phyloP scores from a whole-genome alignment of 257 asterid genomes.

The Osmanthus fragrans region DNA sequence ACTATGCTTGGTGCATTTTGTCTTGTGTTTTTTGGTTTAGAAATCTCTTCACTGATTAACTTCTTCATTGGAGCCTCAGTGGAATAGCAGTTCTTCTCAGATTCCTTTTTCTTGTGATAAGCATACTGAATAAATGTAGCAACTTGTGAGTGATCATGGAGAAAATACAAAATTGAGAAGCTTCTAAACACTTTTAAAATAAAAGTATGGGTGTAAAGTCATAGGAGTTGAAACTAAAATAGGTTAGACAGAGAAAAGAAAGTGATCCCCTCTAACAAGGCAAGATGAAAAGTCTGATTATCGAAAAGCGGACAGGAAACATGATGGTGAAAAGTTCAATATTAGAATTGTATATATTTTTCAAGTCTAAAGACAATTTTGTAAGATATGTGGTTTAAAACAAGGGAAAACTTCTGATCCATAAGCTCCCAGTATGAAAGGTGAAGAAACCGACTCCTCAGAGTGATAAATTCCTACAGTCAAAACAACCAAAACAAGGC shows the following conservation, averaged over 20 bases:
- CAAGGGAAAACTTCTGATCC: background rate
- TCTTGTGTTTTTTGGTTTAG: constrained; percentile 44
- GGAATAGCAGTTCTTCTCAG: constrained; percentile 41
- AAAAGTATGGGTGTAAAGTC: background rate
- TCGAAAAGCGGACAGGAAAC: background rate
- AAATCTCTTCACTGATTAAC: constrained; percentile 69
- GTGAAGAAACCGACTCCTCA: background rate
- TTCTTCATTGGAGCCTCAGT: constrained; percentile 74
- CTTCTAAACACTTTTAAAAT: background rate
- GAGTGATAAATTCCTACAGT: background rate
- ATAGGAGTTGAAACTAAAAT: constrained; percentile 6
- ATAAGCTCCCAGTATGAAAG: background rate
- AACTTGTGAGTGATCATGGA: constrained; percentile 10
- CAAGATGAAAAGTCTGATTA: background rate
- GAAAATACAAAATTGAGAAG: constrained; percentile 7
- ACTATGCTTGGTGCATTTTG: constrained; percentile 74
- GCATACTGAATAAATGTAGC: constrained; percentile 53
- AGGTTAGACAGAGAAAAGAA: constrained; percentile 6
- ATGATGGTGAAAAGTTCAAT: background rate
- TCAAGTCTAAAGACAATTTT: background rate
- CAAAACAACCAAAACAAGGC: constrained; percentile 14
- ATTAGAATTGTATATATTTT: background rate
- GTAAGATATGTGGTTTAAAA: background rate
- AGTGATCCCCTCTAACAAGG: background rate
- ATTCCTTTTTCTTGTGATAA: constrained; percentile 44